phyloP scores from a whole-genome alignment of 2,329 filamentous ascomycete genomes.

The Paraconiothyrium brasiliense region DNA sequence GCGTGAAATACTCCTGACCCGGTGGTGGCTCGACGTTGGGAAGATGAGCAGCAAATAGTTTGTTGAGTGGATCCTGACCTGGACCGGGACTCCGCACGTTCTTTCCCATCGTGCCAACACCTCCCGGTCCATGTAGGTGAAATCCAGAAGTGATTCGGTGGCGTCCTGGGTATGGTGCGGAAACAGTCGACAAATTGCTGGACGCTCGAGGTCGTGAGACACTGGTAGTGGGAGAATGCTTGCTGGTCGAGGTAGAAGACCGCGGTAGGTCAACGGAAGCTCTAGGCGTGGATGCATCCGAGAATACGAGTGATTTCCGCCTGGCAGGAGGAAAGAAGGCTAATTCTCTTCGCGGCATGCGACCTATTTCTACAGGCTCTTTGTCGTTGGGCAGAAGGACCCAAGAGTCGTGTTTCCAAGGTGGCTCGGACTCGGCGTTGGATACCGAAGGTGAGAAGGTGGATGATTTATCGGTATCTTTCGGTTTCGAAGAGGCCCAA shows the following conservation, averaged over 20 bases:
- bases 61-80: slow-evolving; percentile 83
- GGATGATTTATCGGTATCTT: slow-evolving; percentile 41
- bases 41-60: slow-evolving; percentile 83
- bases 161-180: slow-evolving; percentile 44
- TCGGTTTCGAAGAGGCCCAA: slow-evolving; percentile 49
- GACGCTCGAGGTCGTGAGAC: slow-evolving; percentile 45
- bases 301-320: slow-evolving; percentile 81
- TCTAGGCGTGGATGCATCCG: slow-evolving; percentile 71
- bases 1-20: slow-evolving; percentile 64
- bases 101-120: slow-evolving; percentile 81
- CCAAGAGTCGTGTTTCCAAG: slow-evolving; percentile 91
- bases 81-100: slow-evolving; percentile 80
- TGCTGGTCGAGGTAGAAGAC: slow-evolving; percentile 48
- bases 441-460: slow-evolving; percentile 45
- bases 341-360: slow-evolving; percentile 80
- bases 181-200: slow-evolving; percentile 51
- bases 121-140: slow-evolving; percentile 82
- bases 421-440: slow-evolving; percentile 66
- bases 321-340: slow-evolving; percentile 92
- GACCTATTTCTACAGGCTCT: slow-evolving; percentile 82
- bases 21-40: slow-evolving; percentile 73
- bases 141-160: slow-evolving; percentile 50
- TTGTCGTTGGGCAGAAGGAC: slow-evolving; percentile 77
- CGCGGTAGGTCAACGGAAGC: slow-evolving; percentile 70
- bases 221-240: slow-evolving; percentile 50